phyloP scores from a whole-genome alignment of 2,329 filamentous ascomycete species.

The Chalara sp. region DNA sequence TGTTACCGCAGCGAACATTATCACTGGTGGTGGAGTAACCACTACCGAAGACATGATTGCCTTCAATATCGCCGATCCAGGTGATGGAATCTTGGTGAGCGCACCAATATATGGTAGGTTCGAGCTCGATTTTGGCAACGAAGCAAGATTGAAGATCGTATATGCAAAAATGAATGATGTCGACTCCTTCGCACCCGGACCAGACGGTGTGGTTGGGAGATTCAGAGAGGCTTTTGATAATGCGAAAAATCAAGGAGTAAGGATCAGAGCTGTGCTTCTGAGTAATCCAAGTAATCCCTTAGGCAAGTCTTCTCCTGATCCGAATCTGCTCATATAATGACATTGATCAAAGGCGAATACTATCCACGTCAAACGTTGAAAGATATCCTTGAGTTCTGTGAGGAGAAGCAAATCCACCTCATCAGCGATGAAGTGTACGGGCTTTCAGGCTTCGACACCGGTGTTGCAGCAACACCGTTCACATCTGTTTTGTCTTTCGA shows the following conservation, averaged over 20 bases:
- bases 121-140: slow-evolving; percentile 39
- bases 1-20: slow-evolving; percentile 30
- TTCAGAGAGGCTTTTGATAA: slow-evolving; percentile 32
- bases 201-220: slow-evolving; percentile 21
- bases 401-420: slow-evolving; percentile 36
- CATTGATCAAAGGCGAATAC: slow-evolving; percentile 8
- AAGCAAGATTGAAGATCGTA: slow-evolving; percentile 31
- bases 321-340: too few species aligned
- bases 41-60: slow-evolving; percentile 36
- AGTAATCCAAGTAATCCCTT: slow-evolving; percentile 30
- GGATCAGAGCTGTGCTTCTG: slow-evolving; percentile 34
- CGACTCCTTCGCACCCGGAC: slow-evolving; percentile 29
- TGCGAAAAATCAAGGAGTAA: slow-evolving; percentile 27
- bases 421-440: slow-evolving; percentile 46
- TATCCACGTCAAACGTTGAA: slow-evolving; percentile 19
- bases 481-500: slow-evolving; percentile 43
- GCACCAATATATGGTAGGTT: slow-evolving; percentile 42
- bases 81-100: slow-evolving; percentile 39
- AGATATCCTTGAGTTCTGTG: slow-evolving; percentile 32
- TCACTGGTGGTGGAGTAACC: slow-evolving; percentile 35
- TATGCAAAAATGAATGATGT: slow-evolving; percentile 28
- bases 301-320: slow-evolving; percentile 27
- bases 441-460: slow-evolving; percentile 34
- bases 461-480: slow-evolving; percentile 27
- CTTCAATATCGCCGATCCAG: slow-evolving; percentile 34